These are phyloP conservation scores for Lathyrus oleraceus DNA, from an alignment of 306 rosid genomes.

Conservation along the genomic window DNA sequence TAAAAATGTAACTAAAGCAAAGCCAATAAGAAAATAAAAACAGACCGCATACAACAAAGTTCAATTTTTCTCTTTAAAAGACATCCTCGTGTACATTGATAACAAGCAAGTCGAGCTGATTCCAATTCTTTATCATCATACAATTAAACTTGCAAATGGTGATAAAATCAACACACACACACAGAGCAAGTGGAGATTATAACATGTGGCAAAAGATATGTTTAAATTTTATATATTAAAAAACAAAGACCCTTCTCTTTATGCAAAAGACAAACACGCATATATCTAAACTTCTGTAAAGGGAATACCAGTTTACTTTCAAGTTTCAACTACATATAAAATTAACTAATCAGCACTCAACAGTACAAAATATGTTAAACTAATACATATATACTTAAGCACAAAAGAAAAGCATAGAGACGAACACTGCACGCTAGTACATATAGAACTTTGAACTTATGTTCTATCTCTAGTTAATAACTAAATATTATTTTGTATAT, in stretches of 20 bases:
- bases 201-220: constrained; percentile 5
- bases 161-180: constrained; percentile 2
- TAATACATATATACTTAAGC: background rate
- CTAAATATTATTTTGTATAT: background rate
- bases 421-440: background rate
- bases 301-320: background rate
- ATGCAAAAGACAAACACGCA: background rate
- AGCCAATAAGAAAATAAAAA: constrained; percentile 8
- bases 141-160: background rate
- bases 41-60: background rate
- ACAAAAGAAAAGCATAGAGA: background rate
- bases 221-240: background rate
- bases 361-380: background rate
- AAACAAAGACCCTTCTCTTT: background rate
- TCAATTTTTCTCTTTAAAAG: background rate
- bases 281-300: background rate
- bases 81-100: background rate
- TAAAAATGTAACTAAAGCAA: background rate
- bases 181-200: constrained; percentile 6
- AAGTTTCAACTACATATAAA: constrained; percentile 3
- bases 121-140: background rate
- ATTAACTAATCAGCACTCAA: background rate
- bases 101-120: constrained; percentile 7
- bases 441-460: background rate
- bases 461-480: background rate